Base-by-base conservation (phyloP, 2,329 filamentous ascomycete genomes). In the Xylariaceae sp. region DNA sequence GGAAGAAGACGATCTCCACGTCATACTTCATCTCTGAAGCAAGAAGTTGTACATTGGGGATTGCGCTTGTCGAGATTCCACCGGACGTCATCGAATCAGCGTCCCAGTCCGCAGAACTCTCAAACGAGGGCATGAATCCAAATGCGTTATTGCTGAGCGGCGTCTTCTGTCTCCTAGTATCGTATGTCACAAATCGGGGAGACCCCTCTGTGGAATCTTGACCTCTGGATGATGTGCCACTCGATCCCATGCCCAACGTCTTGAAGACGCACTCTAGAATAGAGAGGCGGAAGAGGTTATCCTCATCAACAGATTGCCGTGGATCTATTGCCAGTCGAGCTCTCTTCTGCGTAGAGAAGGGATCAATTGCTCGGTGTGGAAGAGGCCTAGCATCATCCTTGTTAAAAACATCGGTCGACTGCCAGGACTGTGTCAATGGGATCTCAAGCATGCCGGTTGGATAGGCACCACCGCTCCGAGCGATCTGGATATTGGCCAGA, bases 241-340 rank as follows among this genome's bases (percentile, higher is more conserved):
- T 82, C 37, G 86, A 85, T 17, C 87, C 88, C 58, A 99, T 77
- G 0, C 94, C 94, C 61, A 99, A 88, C 0, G 92, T 89, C 71
- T 93, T 97, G 75, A 96, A 93, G 77, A 99, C 96, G 71, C 94
- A 97, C 66, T 96, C 91, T 18, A 97, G 77, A 13, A 99, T 91
- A 0, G 92, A 95, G 60, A 91, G 87, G 47, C 95, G 83, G 73
- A 99, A 97, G 5, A 96, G 75, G 51, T 88, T 85, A 68, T 97
- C 93, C 71, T 97, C 94, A 65, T 96, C 90, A 6, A 92, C 77
- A 0, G 89, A 88, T 58, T 97, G 92, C 65, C 92, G 86, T 4
- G 88, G 84, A 67, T 91, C 88, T 35, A 84, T 75, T 4, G 77
- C 76, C 39, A 80, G 75, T 51, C 80, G 78, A 51, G 75, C 75